Evolutionary conservation across 108 stramenopile genomes (phyloP).

Genomic region (Aureococcus anophagefferens): DNA sequence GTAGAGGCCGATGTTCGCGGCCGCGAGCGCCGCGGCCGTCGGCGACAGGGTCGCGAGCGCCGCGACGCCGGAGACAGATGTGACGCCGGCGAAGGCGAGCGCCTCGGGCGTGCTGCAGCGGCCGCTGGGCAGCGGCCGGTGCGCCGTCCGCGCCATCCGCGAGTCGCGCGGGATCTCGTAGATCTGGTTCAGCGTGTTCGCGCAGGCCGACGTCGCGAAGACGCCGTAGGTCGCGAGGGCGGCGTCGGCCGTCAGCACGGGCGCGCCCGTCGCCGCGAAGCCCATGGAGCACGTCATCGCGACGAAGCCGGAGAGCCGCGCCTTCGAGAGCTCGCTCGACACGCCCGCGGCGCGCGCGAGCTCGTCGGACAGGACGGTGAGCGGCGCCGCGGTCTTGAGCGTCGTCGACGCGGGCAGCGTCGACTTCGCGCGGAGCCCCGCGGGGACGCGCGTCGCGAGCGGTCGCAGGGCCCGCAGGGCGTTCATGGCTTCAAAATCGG

Average conservation of each 20-base stretch:
- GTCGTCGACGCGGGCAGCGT: too few relatives aligned
- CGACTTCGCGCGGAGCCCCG: too few relatives aligned
- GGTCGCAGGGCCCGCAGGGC: too few relatives aligned
- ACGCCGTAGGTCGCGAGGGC: constrained; percentile 74
- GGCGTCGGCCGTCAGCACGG: constrained; percentile 42
- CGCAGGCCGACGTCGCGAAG: constrained; percentile 74
- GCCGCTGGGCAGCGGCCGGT: constrained; percentile 77
- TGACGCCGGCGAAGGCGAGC: constrained; percentile 51
- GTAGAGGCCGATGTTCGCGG: constrained; percentile 85
- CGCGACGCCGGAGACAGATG: constrained; percentile 57
- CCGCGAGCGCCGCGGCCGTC: constrained; percentile 76
- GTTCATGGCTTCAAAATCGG: too few relatives aligned
- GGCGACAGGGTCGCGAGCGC: constrained; percentile 60
- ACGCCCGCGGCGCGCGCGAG: too few relatives aligned
- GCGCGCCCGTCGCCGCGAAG: constrained; percentile 78
- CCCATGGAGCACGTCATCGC: constrained; percentile 81
- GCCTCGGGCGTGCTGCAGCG: constrained; percentile 52
- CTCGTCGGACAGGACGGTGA: too few relatives aligned
- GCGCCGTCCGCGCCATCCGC: constrained; percentile 79
- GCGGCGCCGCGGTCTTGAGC: too few relatives aligned
- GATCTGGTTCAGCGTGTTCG: constrained; percentile 89
- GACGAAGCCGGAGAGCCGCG: constrained; percentile 70
- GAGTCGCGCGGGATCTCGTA: constrained; percentile 60
- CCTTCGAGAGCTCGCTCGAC: constrained; percentile 54
- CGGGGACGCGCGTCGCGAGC: too few relatives aligned